phyloP scores from a whole-genome alignment of 2,329 filamentous ascomycete species.

The Hypoxylon sp. region DNA sequence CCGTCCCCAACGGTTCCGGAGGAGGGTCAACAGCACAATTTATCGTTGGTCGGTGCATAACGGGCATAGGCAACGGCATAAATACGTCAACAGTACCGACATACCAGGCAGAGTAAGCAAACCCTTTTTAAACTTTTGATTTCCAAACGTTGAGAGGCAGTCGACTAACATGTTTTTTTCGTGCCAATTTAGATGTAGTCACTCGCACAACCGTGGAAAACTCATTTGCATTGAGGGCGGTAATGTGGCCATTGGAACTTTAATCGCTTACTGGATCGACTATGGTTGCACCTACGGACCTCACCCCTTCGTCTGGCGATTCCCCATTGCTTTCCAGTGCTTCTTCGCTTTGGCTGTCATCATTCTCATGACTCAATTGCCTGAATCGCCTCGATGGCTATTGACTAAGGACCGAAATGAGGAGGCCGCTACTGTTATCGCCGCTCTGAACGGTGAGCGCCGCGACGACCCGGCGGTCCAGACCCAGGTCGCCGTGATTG shows the following conservation, averaged over 20 bases:
- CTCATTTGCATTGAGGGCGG: slow-evolving; percentile 65
- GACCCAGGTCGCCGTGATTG: slow-evolving; percentile 57
- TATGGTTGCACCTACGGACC: slow-evolving; percentile 50
- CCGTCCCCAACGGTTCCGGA: slow-evolving; percentile 55
- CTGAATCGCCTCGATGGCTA: slow-evolving; percentile 63
- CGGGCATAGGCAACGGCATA: slow-evolving; percentile 61
- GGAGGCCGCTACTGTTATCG: slow-evolving; percentile 60
- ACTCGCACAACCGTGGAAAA: slow-evolving; percentile 65
- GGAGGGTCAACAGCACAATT: slow-evolving; percentile 54
- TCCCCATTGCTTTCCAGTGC: slow-evolving; percentile 53
- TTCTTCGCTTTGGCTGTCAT: slow-evolving; percentile 55
- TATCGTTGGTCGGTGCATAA: slow-evolving; percentile 58
- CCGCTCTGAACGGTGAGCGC: slow-evolving; percentile 62
- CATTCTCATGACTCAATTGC: slow-evolving; percentile 52
- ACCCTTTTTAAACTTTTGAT: background rate
- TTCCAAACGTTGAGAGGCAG: no score
- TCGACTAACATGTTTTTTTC: no score
- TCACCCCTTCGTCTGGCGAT: slow-evolving; percentile 49
- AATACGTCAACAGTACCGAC: slow-evolving; percentile 57
- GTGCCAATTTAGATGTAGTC: slow-evolving; percentile 46
- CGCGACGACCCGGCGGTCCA: slow-evolving; percentile 54
- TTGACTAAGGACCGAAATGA: slow-evolving; percentile 56
- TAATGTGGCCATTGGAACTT: slow-evolving; percentile 53
- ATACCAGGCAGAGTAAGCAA: slow-evolving; percentile 50
- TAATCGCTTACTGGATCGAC: slow-evolving; percentile 55